phyloP scores from a whole-genome alignment of 768 basidiomycete species.

The Rhizopogon vesiculosus region DNA sequence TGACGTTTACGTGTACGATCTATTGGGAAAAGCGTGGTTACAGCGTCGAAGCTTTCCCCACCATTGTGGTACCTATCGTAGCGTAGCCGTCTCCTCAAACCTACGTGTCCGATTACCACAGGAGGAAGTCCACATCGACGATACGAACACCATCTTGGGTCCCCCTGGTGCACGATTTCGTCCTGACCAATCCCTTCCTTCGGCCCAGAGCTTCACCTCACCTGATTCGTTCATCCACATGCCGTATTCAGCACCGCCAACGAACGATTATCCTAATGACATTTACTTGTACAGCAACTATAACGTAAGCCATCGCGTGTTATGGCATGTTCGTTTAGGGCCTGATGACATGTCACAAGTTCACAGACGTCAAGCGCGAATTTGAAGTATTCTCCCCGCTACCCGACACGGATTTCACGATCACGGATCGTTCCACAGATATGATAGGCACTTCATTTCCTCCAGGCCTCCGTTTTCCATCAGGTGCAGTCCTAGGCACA shows the following conservation, averaged over 20 bases:
- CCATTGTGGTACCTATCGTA: constrained; percentile 96
- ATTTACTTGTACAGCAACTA: constrained; percentile 95
- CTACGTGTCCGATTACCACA: constrained; percentile 64
- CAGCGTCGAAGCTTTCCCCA: constrained; percentile 77
- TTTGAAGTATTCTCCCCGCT: constrained; percentile 87
- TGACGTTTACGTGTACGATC: constrained; percentile 87
- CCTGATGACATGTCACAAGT: constrained; percentile 39
- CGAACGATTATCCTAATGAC: constrained; percentile 74
- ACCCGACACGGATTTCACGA: constrained; percentile 68
- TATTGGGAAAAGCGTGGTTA: constrained; percentile 70
- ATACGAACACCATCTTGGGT: constrained; percentile 40
- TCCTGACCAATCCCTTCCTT: constrained; percentile 35
- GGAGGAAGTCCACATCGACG: constrained; percentile 45
- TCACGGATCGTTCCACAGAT: constrained; percentile 72
- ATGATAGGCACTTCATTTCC: constrained; percentile 85
- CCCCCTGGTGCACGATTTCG: constrained; percentile 58
- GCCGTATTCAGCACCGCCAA: constrained; percentile 71
- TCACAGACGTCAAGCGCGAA: constrained; percentile 93
- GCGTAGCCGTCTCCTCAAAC: constrained; percentile 78
- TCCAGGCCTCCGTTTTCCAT: constrained; percentile 94
- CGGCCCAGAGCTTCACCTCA: constrained; percentile 46
- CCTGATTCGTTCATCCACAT: constrained; percentile 62
- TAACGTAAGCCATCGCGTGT: constrained; percentile 54
- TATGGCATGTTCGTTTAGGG: constrained; percentile 1
- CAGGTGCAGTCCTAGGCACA: constrained; percentile 86